Conservation (phyloP, 768 basidiomycete genomes). For the Boletus sp. region DNA sequence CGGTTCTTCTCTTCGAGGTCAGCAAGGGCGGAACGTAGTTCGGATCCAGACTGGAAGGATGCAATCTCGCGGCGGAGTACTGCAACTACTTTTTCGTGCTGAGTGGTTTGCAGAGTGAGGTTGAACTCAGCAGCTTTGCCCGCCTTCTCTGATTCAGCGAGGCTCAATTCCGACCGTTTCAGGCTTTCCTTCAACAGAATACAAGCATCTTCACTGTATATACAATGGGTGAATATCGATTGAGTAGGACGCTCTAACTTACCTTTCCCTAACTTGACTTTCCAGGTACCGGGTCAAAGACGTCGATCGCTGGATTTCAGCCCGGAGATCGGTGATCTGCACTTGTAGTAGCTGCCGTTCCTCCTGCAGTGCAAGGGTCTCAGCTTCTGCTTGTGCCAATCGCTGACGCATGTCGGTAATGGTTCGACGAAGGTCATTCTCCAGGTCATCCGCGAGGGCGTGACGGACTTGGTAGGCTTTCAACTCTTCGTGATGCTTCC, state of each 20-base stretch:
- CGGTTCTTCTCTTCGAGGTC: conserved; percentile 67
- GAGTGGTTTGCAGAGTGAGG: conserved; percentile 58
- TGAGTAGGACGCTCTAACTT: conserved; percentile 13
- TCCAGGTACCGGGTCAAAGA: conserved; percentile 64
- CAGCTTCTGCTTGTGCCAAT: conserved; percentile 39
- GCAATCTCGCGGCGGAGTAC: conserved; percentile 57
- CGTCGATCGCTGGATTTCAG: conserved; percentile 60
- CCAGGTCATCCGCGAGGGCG: conserved; percentile 32
- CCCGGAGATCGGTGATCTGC: conserved; percentile 55
- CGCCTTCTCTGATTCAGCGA: conserved; percentile 54
- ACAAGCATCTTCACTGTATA: conserved; percentile 47
- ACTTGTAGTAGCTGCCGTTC: conserved; percentile 54
- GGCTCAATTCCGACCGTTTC: conserved; percentile 40
- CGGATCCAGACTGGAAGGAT: conserved; percentile 48
- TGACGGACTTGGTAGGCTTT: conserved; percentile 24
- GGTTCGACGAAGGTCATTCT: conserved; percentile 36
- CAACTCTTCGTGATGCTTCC: conserved; percentile 24
- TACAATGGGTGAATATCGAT: conserved; percentile 3
- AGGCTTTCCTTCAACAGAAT: conserved; percentile 38
- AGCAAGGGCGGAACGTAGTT: conserved; percentile 50
- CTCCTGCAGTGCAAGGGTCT: conserved; percentile 39
- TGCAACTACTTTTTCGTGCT: conserved; percentile 62
- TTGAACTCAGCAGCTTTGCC: conserved; percentile 63
- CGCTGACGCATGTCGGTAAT: conserved; percentile 36
- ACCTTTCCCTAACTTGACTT: conserved; percentile 63